Conservation (phyloP, 768 basidiomycete species). For the Thelephora aurantiotincta region DNA sequence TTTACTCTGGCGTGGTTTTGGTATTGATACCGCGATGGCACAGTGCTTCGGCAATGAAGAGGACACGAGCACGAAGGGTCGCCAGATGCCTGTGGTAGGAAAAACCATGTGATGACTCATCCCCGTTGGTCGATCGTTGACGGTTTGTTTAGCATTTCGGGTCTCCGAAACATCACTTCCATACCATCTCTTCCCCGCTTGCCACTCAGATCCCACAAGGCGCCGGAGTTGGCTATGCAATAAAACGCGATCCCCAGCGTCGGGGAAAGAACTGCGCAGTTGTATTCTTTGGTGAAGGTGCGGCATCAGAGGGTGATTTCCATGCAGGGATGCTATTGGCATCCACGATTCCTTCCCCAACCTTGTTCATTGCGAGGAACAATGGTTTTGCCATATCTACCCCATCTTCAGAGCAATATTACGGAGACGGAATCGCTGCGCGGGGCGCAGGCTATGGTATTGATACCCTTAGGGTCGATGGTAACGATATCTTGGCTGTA, state of each 20-base stretch:
- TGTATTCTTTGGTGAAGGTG: slow-evolving; percentile 90
- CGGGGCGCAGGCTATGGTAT: slow-evolving; percentile 89
- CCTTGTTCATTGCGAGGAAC: slow-evolving; percentile 61
- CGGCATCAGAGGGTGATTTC: slow-evolving; percentile 90
- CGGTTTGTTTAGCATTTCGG: slow-evolving; percentile 56
- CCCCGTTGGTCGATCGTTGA: neutral
- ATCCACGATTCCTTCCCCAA: slow-evolving; percentile 63
- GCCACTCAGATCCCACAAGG: slow-evolving; percentile 94
- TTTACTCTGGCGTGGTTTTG: slow-evolving; percentile 76
- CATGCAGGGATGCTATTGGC: slow-evolving; percentile 74
- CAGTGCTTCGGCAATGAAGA: slow-evolving; percentile 85
- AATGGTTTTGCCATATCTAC: slow-evolving; percentile 96
- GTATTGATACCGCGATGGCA: slow-evolving; percentile 69
- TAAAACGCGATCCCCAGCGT: slow-evolving; percentile 62
- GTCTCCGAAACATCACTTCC: slow-evolving; percentile 72
- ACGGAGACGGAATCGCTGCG: slow-evolving; percentile 86
- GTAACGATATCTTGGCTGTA: slow-evolving; percentile 85
- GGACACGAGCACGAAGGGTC: slow-evolving; percentile 69
- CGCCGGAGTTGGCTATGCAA: slow-evolving; percentile 82
- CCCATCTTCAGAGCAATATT: slow-evolving; percentile 76
- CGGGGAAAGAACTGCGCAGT: slow-evolving; percentile 65
- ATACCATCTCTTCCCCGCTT: slow-evolving; percentile 87
- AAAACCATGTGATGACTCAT: neutral
- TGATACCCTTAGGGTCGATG: slow-evolving; percentile 85
- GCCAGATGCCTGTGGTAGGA: slow-evolving; percentile 87